These are phyloP conservation scores for Gossypium thurberi DNA, from an alignment of 345 rosid genomes.

Conservation along the genomic window DNA sequence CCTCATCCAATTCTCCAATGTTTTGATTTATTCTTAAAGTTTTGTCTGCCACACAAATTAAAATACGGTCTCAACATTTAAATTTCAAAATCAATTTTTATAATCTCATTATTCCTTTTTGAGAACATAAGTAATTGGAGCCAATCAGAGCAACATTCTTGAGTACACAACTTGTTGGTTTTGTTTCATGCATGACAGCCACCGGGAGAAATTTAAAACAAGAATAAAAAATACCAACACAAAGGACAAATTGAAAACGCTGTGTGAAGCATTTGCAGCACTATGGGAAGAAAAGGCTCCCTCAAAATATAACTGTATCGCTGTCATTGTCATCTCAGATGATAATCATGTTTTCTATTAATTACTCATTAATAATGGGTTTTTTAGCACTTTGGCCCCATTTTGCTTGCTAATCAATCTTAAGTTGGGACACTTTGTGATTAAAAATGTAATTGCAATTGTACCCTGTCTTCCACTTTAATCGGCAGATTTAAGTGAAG, in stretches of 20 bases:
- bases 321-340: slow-evolving; percentile 5
- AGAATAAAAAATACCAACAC: not conserved
- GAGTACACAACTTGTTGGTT: too few relatives aligned
- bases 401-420: not conserved
- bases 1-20: too few relatives aligned
- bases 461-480: not conserved
- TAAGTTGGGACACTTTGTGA: not conserved
- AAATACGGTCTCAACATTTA: too few relatives aligned
- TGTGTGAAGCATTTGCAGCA: not conserved
- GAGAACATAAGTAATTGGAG: too few relatives aligned
- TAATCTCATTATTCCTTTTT: too few relatives aligned
- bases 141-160: too few relatives aligned
- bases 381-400: slow-evolving; percentile 15
- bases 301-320: not conserved
- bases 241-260: too few relatives aligned
- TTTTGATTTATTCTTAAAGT: too few relatives aligned
- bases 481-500: not conserved
- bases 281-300: too few relatives aligned
- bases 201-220: not conserved
- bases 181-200: too few relatives aligned
- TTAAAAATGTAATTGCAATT: not conserved
- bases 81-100: too few relatives aligned
- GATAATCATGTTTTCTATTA: not conserved
- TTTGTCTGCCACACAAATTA: too few relatives aligned
- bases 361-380: slow-evolving; percentile 9